A percentile compares a stretch with the other conserved stretches of the same genome.
Conservation (phyloP, 441 rosid genomes). For the Gossypium schwendimanii region DNA sequence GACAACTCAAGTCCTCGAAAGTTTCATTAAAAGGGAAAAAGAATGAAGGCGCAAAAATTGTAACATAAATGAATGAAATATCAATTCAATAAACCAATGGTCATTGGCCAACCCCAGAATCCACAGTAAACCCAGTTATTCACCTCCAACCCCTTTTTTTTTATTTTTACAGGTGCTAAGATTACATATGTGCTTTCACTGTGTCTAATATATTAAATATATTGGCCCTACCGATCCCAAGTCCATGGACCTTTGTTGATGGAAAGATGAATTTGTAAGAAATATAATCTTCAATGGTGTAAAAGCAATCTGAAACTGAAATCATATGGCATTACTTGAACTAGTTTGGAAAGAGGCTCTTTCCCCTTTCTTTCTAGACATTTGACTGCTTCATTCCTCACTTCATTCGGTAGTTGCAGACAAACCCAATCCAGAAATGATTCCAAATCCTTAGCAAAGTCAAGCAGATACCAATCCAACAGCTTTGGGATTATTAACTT, state of each 20-base stretch:
- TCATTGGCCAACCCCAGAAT: not conserved
- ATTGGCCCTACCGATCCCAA: not conserved
- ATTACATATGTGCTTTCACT: conserved; percentile 7
- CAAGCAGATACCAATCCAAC: conserved; percentile 72
- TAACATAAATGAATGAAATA: not conserved
- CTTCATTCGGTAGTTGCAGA: conserved; percentile 57
- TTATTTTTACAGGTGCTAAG: not conserved
- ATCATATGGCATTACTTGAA: conserved; percentile 71
- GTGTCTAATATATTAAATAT: not conserved
- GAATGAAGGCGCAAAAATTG: not conserved
- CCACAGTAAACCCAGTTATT: not conserved
- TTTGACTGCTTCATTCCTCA: conserved; percentile 49
- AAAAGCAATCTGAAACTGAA: conserved; percentile 71
- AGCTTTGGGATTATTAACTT: conserved; percentile 66
- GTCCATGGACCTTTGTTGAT: not conserved
- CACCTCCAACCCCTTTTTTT: not conserved
- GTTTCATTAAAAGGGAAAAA: not conserved
- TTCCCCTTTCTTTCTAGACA: conserved; percentile 42
- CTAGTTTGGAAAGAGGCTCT: conserved; percentile 42
- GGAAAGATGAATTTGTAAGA: not conserved
- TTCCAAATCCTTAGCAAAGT: conserved; percentile 73
- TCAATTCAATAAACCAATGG: conserved; percentile 6
- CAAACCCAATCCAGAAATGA: conserved; percentile 77
- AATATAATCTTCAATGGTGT: conserved; percentile 31
- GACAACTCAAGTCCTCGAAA: not conserved